These are phyloP conservation scores for Saksenaea oblongispora DNA, from an alignment of 371 early-diverging fungal species.

Conservation along the genomic window DNA sequence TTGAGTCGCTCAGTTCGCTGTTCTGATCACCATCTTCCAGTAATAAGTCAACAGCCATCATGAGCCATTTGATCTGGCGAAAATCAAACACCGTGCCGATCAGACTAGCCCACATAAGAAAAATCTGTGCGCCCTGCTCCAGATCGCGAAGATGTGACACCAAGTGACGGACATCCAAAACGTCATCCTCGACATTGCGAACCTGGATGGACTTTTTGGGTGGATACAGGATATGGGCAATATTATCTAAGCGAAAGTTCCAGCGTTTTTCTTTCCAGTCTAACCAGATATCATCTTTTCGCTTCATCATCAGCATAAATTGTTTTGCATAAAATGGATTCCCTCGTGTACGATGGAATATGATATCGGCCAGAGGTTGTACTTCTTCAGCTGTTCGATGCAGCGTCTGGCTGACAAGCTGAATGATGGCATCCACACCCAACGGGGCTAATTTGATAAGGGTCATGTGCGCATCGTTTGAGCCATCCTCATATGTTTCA, in stretches of 20 bases:
- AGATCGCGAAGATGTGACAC: conserved; percentile 39
- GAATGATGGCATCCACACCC: conserved; percentile 20
- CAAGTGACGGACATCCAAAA: conserved; percentile 37
- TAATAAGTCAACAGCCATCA: conserved; percentile 29
- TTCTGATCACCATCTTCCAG: conserved; percentile 9
- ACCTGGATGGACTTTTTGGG: background rate
- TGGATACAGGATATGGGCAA: conserved; percentile 22
- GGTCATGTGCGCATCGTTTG: conserved; percentile 18
- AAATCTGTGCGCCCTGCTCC: conserved; percentile 29
- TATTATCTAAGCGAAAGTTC: conserved; percentile 43
- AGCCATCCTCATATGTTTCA: conserved; percentile 8
- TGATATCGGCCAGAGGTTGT: conserved; percentile 30
- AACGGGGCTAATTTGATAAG: conserved; percentile 32
- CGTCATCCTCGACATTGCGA: conserved; percentile 8
- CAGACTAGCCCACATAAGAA: conserved; percentile 48
- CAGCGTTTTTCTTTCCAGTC: conserved; percentile 46
- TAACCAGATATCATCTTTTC: conserved; percentile 47
- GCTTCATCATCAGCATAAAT: conserved; percentile 39
- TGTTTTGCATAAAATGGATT: conserved; percentile 50
- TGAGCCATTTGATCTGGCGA: conserved; percentile 37
- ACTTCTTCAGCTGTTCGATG: conserved; percentile 25
- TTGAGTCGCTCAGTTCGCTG: conserved; percentile 20
- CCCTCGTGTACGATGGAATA: conserved; percentile 41
- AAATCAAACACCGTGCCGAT: conserved; percentile 40
- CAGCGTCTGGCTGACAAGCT: conserved; percentile 36